These are phyloP conservation scores for Venturiaceae sp. DNA, from an alignment of 2,329 filamentous ascomycete genomes.

Conservation along the genomic window DNA sequence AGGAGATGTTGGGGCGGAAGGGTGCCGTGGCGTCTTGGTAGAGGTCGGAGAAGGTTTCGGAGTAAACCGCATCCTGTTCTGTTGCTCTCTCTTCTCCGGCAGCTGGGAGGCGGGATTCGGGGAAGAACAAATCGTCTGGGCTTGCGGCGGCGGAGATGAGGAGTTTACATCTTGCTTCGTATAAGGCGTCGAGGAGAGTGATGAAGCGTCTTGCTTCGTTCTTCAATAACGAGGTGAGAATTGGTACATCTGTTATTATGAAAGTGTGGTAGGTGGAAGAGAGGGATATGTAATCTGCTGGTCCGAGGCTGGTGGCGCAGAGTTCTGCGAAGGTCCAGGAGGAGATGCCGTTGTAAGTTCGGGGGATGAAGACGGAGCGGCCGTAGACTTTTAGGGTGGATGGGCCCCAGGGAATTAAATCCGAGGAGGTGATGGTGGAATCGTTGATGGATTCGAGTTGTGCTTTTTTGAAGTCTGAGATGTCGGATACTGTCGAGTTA, in stretches of 20 bases:
- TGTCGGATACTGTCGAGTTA: not conserved
- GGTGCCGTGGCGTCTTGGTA: constrained; percentile 70
- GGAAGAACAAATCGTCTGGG: constrained; percentile 71
- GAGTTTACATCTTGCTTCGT: constrained; percentile 72
- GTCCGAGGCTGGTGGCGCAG: constrained; percentile 56
- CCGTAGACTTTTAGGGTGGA: constrained; percentile 49
- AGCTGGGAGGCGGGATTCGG: constrained; percentile 32
- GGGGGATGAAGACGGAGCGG: constrained; percentile 49
- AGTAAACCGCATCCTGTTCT: constrained; percentile 43
- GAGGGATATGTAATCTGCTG: constrained; percentile 75
- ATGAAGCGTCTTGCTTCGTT: constrained; percentile 77
- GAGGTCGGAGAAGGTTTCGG: constrained; percentile 62
- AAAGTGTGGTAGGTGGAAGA: constrained; percentile 73
- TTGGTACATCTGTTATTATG: constrained; percentile 60
- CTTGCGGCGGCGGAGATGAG: constrained; percentile 56
- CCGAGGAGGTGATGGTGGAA: not conserved
- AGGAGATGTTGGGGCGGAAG: constrained; percentile 69
- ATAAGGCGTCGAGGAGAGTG: constrained; percentile 69
- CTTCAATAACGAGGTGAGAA: constrained; percentile 58
- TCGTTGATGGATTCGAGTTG: not conserved
- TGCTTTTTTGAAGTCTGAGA: not conserved
- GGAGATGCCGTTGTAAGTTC: constrained; percentile 46
- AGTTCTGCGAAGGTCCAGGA: constrained; percentile 61
- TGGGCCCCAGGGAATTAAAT: constrained; percentile 31
- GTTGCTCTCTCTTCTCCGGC: constrained; percentile 13